Base-by-base conservation (phyloP, 352 stramenopile species). In the Thalassiosira exigua region DNA sequence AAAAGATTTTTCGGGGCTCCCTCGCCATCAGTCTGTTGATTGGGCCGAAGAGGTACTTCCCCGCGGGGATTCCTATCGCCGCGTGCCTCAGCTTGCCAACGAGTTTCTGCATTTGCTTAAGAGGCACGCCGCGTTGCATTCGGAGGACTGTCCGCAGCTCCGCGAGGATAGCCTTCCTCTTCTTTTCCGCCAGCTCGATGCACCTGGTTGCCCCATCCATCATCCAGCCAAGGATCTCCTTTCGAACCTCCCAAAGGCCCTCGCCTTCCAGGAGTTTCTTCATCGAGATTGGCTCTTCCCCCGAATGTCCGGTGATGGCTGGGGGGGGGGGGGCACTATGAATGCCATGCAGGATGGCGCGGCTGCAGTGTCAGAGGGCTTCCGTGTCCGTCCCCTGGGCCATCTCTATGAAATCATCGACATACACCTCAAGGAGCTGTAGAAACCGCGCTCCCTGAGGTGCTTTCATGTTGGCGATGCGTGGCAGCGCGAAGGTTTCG, bases 331-430 rank as follows among this genome's bases (percentile, higher is more conserved):
- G 58, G 0, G 58, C 53, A 14, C 61, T 30, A n/a, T 77, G 73
- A 2, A 82, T 73, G 0, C 50, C 73, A 5, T 48, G 30, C 0
- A 73, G 22, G 0, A 82, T 24, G 2, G 54, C 58, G 26, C 9
- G 53, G 46, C 51, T 32, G 0, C 69, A 29, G 39, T 82, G 66
- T 2, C 32, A 4, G 0, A 82, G 33, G 3, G 70, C 32, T 26
- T 71, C 22, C 32, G 44, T 2, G 4, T 14, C 51, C 19, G n/a
- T 26, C 30, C 64, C 26, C 1, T 52, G 57, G 21, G 30, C 51
- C 0, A 77, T 0, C 0, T 24, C 27, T 3, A 76, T 72, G 32
- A 65, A 82, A 64, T 82, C 73, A 32, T 82, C 57, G 0, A 77
- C 58, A 29, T 68, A 79, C 0, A 72, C 50, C 11, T 71, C 70